These are phyloP conservation scores for Ogataea henricii DNA, from an alignment of 805 yeast genomes.

Conservation along the genomic window DNA sequence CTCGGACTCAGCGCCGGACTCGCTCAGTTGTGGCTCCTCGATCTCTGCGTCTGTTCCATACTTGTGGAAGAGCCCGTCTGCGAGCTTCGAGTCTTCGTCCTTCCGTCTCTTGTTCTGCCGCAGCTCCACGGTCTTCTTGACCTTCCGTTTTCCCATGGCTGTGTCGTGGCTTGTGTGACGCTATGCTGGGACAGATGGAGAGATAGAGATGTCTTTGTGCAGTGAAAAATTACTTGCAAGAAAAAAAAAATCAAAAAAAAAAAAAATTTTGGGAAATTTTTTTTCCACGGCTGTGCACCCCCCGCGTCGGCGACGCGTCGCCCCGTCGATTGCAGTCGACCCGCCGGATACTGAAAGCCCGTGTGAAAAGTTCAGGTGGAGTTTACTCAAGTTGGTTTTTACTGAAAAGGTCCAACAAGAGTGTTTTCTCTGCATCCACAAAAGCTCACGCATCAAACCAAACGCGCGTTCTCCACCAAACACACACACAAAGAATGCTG, in stretches of 20 bases:
- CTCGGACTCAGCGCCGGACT: neutral
- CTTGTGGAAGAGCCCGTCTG: constrained; percentile 38
- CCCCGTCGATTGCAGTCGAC: neutral
- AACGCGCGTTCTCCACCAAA: neutral
- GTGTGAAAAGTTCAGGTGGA: constrained; percentile 8
- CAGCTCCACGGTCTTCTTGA: constrained; percentile 37
- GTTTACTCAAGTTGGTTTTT: neutral
- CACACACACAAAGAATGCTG: constrained; percentile 18
- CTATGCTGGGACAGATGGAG: no score
- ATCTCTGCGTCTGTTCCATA: constrained; percentile 26
- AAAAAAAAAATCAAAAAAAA: constrained; percentile 6
- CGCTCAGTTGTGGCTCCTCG: constrained; percentile 14
- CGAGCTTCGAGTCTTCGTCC: constrained; percentile 44
- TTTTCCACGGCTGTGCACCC: constrained; percentile 12
- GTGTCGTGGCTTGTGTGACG: no score
- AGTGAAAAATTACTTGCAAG: constrained; percentile 1
- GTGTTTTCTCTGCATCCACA: neutral
- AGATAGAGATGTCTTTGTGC: neutral
- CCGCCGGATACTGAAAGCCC: constrained; percentile 8
- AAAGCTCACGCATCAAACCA: neutral
- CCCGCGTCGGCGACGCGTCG: constrained; percentile 11
- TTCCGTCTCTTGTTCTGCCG: constrained; percentile 41
- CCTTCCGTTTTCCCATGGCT: constrained; percentile 42
- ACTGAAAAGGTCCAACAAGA: neutral
- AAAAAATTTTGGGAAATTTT: constrained; percentile 4